Conservation (phyloP, 495 filamentous ascomycete species). For the Penicillium simplicissimum region DNA sequence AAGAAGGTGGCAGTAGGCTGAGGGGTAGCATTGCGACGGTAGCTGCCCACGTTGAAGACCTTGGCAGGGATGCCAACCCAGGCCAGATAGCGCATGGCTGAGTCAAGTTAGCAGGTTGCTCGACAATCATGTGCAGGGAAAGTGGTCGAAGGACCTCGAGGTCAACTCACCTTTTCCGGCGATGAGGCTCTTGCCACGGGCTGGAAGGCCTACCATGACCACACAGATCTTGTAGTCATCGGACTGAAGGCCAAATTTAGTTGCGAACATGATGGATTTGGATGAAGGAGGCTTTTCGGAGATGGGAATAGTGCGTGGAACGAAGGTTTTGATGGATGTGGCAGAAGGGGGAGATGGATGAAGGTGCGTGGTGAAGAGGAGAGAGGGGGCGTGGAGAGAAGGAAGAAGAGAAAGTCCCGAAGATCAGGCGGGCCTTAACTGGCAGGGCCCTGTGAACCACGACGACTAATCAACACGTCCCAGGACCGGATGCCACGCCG, state of each 20-base stretch:
- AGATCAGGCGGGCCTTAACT: background rate
- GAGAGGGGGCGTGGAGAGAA: conserved; percentile 1
- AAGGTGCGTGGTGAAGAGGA: background rate
- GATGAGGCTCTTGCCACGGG: conserved; percentile 94
- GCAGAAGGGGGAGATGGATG: background rate
- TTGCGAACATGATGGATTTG: conserved; percentile 8
- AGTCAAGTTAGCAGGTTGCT: background rate
- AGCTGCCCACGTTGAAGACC: conserved; percentile 95
- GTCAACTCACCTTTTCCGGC: conserved; percentile 79
- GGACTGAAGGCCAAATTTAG: conserved; percentile 57
- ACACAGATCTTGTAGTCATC: conserved; percentile 96
- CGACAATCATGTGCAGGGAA: background rate
- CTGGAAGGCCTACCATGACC: conserved; percentile 97
- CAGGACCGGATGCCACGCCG: background rate
- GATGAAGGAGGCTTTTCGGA: background rate
- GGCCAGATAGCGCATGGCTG: conserved; percentile 90
- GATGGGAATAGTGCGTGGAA: background rate
- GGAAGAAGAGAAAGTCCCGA: conserved; percentile 1
- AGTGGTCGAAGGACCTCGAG: background rate
- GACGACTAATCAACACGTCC: background rate
- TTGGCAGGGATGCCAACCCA: conserved; percentile 93
- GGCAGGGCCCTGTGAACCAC: background rate
- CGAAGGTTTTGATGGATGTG: background rate
- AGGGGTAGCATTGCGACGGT: conserved; percentile 83
- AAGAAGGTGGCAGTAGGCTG: conserved; percentile 91